Evolutionary conservation across 345 rosid species (phyloP).

Genomic region (Pistacia atlantica): DNA sequence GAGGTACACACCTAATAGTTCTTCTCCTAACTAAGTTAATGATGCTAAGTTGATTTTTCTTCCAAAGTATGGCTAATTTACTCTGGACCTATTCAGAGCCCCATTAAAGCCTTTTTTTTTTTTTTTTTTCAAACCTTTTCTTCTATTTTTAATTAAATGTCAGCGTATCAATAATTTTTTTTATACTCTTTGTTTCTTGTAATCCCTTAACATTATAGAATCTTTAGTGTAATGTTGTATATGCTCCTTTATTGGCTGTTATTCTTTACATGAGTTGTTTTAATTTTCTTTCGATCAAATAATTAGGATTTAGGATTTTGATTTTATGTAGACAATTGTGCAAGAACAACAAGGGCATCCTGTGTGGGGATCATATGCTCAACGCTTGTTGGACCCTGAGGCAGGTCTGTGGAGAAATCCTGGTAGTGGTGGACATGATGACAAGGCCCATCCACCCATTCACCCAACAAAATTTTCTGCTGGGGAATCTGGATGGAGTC

Average conservation of each 20-base stretch:
- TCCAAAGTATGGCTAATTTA: neutral
- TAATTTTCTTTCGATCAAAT: slow-evolving; percentile 7
- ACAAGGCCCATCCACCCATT: slow-evolving; percentile 99
- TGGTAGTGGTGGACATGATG: slow-evolving; percentile 93
- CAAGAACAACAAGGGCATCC: slow-evolving; percentile 88
- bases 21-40: neutral
- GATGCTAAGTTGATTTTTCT: neutral
- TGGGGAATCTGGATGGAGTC: slow-evolving; percentile 86
- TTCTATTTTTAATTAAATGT: neutral
- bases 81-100: neutral
- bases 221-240: neutral
- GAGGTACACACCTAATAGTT: neutral
- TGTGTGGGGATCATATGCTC: slow-evolving; percentile 92
- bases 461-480: slow-evolving; percentile 94
- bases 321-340: slow-evolving; percentile 63
- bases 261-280: slow-evolving; percentile 11
- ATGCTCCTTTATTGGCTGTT: neutral
- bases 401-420: slow-evolving; percentile 95
- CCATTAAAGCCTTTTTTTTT: neutral
- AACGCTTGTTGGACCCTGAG: slow-evolving; percentile 70
- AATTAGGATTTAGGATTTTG: slow-evolving; percentile 29
- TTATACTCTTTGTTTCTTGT: neutral
- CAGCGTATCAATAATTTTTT: neutral
- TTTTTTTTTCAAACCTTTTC: too few species aligned
- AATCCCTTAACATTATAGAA: neutral